Evolutionary conservation across 441 rosid genomes (phyloP).

Genomic region (Sinapis alba): DNA sequence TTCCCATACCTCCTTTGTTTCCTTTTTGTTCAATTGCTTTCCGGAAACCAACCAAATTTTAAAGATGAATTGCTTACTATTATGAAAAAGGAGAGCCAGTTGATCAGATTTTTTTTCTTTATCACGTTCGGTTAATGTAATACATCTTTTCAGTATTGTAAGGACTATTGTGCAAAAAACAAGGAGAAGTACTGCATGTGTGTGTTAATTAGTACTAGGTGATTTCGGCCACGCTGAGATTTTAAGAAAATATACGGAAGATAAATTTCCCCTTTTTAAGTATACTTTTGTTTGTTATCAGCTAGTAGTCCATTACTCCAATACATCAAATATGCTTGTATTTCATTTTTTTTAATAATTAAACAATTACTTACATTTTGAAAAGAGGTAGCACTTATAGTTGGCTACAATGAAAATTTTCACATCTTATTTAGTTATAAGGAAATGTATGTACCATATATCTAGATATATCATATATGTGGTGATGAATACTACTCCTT

Average conservation of each 20-base stretch:
- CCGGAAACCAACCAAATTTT: slow-evolving; percentile 28
- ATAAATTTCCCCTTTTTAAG: not conserved
- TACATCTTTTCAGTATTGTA: not conserved
- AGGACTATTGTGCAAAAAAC: not conserved
- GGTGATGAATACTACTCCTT: too few relatives aligned
- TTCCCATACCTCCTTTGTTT: slow-evolving; percentile 34
- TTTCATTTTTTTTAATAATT: not conserved
- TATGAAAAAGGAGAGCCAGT: not conserved
- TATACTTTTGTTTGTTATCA: not conserved
- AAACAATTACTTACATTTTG: not conserved
- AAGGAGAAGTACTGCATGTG: not conserved
- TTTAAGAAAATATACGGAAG: not conserved
- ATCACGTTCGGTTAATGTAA: slow-evolving; percentile 3
- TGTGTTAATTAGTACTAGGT: not conserved
- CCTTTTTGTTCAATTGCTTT: slow-evolving; percentile 30
- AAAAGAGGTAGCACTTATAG: not conserved
- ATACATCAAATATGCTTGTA: not conserved
- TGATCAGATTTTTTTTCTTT: slow-evolving; percentile 11
- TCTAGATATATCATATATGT: too few relatives aligned
- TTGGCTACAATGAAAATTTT: not conserved
- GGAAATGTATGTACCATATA: not conserved
- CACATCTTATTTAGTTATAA: not conserved
- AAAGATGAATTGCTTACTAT: slow-evolving; percentile 19
- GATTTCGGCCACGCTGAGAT: not conserved
- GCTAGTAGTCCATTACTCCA: not conserved